Evolutionary conservation across 2,329 filamentous ascomycete genomes (phyloP).

Genomic region (Cytospora schulzeri): DNA sequence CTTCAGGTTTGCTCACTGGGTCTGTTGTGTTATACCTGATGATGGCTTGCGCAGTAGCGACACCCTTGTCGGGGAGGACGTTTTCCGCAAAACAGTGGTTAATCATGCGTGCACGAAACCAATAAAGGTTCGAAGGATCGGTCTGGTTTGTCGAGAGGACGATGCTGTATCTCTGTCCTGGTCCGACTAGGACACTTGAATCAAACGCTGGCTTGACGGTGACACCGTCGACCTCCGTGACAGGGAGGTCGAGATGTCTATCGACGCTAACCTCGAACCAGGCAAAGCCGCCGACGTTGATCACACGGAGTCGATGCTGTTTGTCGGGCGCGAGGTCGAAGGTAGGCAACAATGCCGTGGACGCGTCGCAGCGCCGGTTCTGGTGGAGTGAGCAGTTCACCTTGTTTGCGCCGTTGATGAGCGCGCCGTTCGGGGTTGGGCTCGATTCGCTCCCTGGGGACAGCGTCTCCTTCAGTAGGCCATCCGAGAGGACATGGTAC

Average conservation of each 20-base stretch:
- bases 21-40: conserved; percentile 45
- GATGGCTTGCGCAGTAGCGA: conserved; percentile 51
- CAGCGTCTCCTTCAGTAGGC: conserved; percentile 41
- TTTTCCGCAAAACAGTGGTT: conserved; percentile 61
- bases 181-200: conserved; percentile 65
- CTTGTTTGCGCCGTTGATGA: conserved; percentile 48
- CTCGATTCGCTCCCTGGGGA: conserved; percentile 46
- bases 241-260: conserved; percentile 53
- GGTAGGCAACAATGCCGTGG: conserved; percentile 40
- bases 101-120: conserved; percentile 65
- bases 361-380: conserved; percentile 47
- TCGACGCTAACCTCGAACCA: conserved; percentile 74
- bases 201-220: conserved; percentile 62
- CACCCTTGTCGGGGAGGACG: conserved; percentile 44
- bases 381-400: conserved; percentile 43
- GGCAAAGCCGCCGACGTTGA: conserved; percentile 72
- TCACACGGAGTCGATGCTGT: conserved; percentile 66
- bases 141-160: conserved; percentile 62
- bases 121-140: conserved; percentile 53
- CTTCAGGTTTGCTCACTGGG: neutral
- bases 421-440: conserved; percentile 48
- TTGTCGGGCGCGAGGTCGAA: conserved; percentile 55
- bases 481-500: conserved; percentile 60
- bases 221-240: conserved; percentile 73
- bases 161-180: conserved; percentile 72